These are phyloP conservation scores for Nectriaceae sp. DNA, from an alignment of 2,329 filamentous ascomycete genomes.

Conservation along the genomic window DNA sequence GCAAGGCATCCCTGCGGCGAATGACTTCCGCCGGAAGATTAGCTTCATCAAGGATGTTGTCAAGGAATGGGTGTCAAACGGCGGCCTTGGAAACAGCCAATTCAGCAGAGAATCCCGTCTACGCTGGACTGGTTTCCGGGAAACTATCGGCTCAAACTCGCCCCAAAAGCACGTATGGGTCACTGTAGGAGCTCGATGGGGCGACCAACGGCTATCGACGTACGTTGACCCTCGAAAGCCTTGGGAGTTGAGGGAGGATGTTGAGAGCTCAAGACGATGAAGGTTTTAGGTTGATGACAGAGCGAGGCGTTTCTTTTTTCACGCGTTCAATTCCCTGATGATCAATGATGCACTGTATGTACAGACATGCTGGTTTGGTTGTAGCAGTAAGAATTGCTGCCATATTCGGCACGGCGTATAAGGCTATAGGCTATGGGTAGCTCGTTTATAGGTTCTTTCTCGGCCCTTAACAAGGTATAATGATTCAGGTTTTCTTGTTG, in stretches of 20 bases:
- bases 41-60: constrained; percentile 70
- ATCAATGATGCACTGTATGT: constrained; percentile 30
- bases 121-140: constrained; percentile 60
- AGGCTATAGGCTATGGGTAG: constrained; percentile 6
- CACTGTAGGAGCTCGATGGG: constrained; percentile 64
- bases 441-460: constrained; percentile 5
- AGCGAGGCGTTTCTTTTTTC: constrained; percentile 24
- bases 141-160: constrained; percentile 51
- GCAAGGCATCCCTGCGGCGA: constrained; percentile 68
- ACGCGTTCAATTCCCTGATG: constrained; percentile 24
- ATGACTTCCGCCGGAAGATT: constrained; percentile 73
- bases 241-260: constrained; percentile 54
- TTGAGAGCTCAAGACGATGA: constrained; percentile 42
- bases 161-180: constrained; percentile 69
- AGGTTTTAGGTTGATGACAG: neutral
- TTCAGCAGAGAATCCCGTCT: constrained; percentile 57
- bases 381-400: constrained; percentile 17
- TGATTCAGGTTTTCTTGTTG: constrained; percentile 11
- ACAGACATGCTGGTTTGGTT: constrained; percentile 22
- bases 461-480: constrained; percentile 6
- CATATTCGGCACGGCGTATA: constrained; percentile 23
- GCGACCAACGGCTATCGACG: constrained; percentile 57
- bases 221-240: constrained; percentile 58
- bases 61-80: constrained; percentile 69
- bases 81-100: constrained; percentile 68